Percentiles rank a stretch among this genome's conserved stretches.
phyloP scores from a whole-genome alignment of 768 basidiomycete species.

The Lentinus tigrinus region DNA sequence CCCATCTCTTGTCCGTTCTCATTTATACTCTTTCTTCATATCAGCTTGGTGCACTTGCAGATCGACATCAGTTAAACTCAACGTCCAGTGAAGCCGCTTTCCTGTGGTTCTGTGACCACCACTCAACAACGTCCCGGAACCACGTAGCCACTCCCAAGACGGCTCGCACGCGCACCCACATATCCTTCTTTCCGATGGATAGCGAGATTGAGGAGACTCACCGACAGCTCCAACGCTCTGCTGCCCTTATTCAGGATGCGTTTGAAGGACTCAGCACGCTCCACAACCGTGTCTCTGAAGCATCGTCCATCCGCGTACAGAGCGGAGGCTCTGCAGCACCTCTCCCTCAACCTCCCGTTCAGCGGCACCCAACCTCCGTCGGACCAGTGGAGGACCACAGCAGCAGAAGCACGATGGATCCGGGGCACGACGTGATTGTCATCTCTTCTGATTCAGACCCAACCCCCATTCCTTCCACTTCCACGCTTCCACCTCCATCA shows the following conservation, averaged over 20 bases:
- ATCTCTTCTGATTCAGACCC: constrained; percentile 10
- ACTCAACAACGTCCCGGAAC: background rate
- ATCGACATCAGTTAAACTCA: no score
- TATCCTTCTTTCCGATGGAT: background rate
- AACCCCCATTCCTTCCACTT: background rate
- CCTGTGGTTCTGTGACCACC: background rate
- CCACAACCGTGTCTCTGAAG: constrained; percentile 3
- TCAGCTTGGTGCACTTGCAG: no score
- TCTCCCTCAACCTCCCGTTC: background rate
- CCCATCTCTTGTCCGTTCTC: no score
- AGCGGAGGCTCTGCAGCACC: background rate
- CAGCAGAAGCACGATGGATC: constrained; percentile 20
- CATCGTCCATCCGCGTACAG: constrained; percentile 1
- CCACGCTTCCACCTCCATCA: background rate
- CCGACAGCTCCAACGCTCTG: constrained; percentile 7
- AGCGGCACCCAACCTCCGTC: background rate
- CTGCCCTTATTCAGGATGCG: constrained; percentile 12
- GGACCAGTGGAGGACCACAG: background rate
- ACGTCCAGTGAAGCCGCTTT: no score
- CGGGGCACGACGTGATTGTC: constrained; percentile 25
- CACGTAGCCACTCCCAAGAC: background rate
- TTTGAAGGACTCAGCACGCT: constrained; percentile 14
- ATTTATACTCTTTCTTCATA: no score
- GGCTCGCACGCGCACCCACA: background rate
- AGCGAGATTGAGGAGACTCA: constrained; percentile 15